Evolutionary conservation across 2,329 filamentous ascomycete genomes (phyloP).

Genomic region (Fusarium pininemorale): DNA sequence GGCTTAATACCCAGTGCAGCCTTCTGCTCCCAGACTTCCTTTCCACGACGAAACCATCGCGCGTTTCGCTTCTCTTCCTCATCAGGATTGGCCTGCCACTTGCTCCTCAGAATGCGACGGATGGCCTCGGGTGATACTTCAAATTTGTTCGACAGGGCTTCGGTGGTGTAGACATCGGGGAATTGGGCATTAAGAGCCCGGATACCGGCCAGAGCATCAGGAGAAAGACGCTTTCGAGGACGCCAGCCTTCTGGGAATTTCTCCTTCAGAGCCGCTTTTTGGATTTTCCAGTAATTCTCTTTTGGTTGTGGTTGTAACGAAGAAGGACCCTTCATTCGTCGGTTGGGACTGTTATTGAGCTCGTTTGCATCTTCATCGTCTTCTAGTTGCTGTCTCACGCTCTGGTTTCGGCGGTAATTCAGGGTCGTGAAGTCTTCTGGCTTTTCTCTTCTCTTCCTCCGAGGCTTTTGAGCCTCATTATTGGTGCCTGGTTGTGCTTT

Average conservation of each 20-base stretch:
- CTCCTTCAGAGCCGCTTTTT: conserved; percentile 76
- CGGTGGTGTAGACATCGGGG: conserved; percentile 79
- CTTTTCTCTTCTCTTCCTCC: background rate
- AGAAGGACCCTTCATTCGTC: conserved; percentile 22
- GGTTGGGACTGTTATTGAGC: background rate
- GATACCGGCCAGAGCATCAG: conserved; percentile 91
- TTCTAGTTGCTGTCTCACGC: background rate
- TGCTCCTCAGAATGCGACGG: conserved; percentile 83
- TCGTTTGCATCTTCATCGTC: background rate
- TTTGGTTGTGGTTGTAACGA: conserved; percentile 32
- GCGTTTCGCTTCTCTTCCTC: conserved; percentile 66
- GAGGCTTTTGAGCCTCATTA: background rate
- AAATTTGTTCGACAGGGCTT: conserved; percentile 79
- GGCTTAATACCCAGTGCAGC: conserved; percentile 70
- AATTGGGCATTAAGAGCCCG: conserved; percentile 81
- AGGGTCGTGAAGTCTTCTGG: background rate
- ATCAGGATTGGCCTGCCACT: conserved; percentile 72
- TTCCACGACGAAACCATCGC: conserved; percentile 70
- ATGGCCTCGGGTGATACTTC: conserved; percentile 88
- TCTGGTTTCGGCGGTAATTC: background rate
- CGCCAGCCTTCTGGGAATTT: conserved; percentile 88
- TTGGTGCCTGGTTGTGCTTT: conserved; percentile 9
- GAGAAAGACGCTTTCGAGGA: conserved; percentile 86
- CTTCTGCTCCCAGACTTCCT: conserved; percentile 66
- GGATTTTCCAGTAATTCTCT: conserved; percentile 72